These are phyloP conservation scores for Pelargonium myrrhifolium DNA, from an alignment of 441 rosid species.

Conservation along the genomic window DNA sequence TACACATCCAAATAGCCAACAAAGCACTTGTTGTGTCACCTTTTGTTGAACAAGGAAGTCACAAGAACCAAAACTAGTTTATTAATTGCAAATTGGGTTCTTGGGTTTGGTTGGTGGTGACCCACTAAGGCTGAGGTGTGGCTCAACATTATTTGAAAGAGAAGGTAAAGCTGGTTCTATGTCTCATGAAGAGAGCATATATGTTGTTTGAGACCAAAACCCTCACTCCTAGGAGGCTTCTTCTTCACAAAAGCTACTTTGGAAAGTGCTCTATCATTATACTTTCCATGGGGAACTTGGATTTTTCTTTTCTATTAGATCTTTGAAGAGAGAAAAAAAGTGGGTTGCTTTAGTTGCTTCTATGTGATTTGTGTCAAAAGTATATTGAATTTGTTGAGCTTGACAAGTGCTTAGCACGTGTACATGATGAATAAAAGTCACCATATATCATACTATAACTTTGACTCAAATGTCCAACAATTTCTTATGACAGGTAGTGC, in stretches of 20 bases:
- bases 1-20: no score
- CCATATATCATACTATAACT: no score
- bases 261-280: conserved; percentile 17
- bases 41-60: no score
- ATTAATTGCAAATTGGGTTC: neutral
- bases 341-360: neutral
- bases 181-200: conserved; percentile 15
- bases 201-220: conserved; percentile 14
- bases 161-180: conserved; percentile 11
- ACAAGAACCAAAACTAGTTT: no score
- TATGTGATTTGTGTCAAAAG: neutral
- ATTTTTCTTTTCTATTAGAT: neutral
- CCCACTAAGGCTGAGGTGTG: conserved; percentile 13
- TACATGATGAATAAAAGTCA: neutral
- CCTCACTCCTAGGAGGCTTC: conserved; percentile 27
- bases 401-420: conserved; percentile 22
- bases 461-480: no score
- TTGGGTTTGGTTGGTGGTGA: no score
- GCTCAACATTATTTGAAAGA: conserved; percentile 19
- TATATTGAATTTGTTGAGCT: neutral
- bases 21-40: no score
- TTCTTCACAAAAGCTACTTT: conserved; percentile 28
- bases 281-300: conserved; percentile 13
- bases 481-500: no score
- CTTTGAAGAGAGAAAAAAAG: neutral